Conservation (phyloP, 306 rosid species). For the Vicia sativa region DNA sequence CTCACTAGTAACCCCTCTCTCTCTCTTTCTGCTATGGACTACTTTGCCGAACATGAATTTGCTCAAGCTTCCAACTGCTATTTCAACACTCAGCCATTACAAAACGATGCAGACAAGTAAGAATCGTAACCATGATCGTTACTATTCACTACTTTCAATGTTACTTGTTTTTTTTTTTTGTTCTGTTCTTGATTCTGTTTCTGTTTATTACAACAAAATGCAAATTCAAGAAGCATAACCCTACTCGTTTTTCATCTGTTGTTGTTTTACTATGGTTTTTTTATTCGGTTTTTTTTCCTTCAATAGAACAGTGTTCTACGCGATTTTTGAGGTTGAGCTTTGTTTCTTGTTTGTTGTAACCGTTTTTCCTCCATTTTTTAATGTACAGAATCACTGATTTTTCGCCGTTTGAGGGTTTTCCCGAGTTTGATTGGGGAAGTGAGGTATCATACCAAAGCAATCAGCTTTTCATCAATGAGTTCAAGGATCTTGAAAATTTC, state of each 20-base stretch:
- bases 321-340: neutral
- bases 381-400: constrained; percentile 43
- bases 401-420: constrained; percentile 42
- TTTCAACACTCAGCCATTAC: neutral
- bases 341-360: neutral
- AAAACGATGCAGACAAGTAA: neutral
- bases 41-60: neutral
- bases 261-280: too few relatives aligned
- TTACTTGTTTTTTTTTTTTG: neutral
- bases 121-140: neutral
- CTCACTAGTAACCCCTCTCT: neutral
- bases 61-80: neutral
- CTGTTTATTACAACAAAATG: too few relatives aligned
- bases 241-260: too few relatives aligned
- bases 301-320: too few relatives aligned
- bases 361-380: neutral
- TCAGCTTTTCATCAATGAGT: constrained; percentile 37
- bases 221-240: too few relatives aligned
- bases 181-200: too few relatives aligned
- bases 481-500: constrained; percentile 44
- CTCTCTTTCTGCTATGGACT: neutral
- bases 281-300: too few relatives aligned
- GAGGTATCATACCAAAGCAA: constrained; percentile 28
- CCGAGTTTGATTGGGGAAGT: constrained; percentile 22
- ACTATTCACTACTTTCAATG: neutral